Conservation (phyloP, 176 grass and related monocot genomes). For the Leersia perrieri region DNA sequence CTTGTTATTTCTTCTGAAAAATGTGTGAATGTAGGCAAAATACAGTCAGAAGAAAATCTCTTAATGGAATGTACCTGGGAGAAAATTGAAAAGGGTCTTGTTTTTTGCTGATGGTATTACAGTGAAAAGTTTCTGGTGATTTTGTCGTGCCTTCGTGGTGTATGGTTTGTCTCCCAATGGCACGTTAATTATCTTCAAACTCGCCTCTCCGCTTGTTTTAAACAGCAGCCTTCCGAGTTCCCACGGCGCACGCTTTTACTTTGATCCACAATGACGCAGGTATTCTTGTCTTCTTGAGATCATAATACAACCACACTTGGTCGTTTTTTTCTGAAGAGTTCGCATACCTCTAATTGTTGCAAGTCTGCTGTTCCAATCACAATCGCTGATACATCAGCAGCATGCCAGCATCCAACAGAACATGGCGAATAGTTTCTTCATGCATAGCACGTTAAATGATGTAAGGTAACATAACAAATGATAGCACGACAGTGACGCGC, state of each 20-base stretch:
- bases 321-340: no score
- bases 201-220: no score
- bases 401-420: background rate
- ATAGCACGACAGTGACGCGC: background rate
- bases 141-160: background rate
- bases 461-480: background rate
- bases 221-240: no score
- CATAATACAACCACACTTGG: background rate
- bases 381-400: background rate
- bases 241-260: background rate
- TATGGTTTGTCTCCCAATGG: no score
- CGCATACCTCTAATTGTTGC: no score
- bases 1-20: background rate
- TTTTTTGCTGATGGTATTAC: background rate
- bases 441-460: background rate
- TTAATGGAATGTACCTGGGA: background rate
- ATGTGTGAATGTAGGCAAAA: background rate
- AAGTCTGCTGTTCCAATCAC: background rate
- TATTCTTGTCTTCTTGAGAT: background rate
- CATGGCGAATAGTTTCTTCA: background rate
- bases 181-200: no score
- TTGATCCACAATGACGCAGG: background rate
- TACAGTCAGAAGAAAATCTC: background rate
- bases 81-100: background rate
- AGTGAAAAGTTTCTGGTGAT: background rate